A percentile compares a stretch with the other conserved stretches of the same genome.
phyloP scores from a whole-genome alignment of 768 basidiomycete species.

The Amanita jacksonii region DNA sequence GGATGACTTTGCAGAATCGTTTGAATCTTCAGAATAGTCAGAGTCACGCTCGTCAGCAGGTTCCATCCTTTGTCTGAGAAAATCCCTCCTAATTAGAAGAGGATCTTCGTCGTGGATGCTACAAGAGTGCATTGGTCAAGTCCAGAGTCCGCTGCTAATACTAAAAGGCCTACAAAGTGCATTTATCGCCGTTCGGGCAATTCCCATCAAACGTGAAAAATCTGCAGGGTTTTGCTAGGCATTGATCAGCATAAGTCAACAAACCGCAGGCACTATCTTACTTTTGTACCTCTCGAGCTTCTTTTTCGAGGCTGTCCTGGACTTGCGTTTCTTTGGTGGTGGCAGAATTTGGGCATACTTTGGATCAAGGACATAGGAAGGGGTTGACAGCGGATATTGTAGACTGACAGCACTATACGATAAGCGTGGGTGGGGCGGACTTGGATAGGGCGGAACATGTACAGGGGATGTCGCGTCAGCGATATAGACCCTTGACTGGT shows the following conservation, averaged over 20 bases:
- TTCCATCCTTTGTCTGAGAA: constrained; percentile 1
- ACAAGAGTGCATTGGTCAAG: not conserved
- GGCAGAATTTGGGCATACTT: not conserved
- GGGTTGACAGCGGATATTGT: constrained; percentile 8
- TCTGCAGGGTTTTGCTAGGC: constrained; percentile 39
- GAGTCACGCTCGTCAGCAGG: not conserved
- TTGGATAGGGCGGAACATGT: constrained; percentile 17
- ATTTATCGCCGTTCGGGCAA: constrained; percentile 37
- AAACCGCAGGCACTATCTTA: constrained; percentile 9
- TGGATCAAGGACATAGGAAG: constrained; percentile 6
- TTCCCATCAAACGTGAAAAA: constrained; percentile 27
- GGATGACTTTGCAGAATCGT: not conserved
- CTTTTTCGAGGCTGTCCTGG: constrained; percentile 4
- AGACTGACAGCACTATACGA: constrained; percentile 13
- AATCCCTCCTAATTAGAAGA: constrained; percentile 6
- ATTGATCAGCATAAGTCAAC: not conserved
- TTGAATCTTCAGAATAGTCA: not conserved
- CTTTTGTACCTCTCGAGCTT: constrained; percentile 20
- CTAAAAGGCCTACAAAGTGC: constrained; percentile 36
- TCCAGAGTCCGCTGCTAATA: not conserved
- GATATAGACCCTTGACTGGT: constrained; percentile 18
- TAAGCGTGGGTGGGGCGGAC: constrained; percentile 1
- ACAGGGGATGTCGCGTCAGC: constrained; percentile 14
- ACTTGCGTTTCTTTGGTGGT: constrained; percentile 2
- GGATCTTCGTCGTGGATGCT: constrained; percentile 30